Base-by-base conservation (phyloP, 257 asterid species). In the Gentiana dahurica region DNA sequence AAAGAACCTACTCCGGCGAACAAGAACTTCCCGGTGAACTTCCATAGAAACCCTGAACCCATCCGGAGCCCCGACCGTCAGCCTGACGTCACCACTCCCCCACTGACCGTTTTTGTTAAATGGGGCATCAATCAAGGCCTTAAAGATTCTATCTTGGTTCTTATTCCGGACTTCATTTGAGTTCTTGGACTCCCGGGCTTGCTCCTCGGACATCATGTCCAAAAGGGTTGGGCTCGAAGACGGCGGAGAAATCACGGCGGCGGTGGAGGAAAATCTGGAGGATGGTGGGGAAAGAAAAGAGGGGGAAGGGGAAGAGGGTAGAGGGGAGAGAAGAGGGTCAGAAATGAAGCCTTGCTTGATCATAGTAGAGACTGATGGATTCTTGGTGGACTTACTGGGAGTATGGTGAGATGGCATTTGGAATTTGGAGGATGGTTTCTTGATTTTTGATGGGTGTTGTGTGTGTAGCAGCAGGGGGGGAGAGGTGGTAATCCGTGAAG, bases 301-400 rank as follows among this genome's bases (percentile, higher is more conserved):
- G 8, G 45, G 45, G 8, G 1, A 8, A 4, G 4, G 45, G 8
- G 7, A 4, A 8, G 45, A 39, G 45, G 8, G 45, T 4, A 8
- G 8, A 39, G 2, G 87, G 33, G 91, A 76, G 73, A 81, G 81
- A 36, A 77, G 67, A 67, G 93, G 84, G 67, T 84, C 85, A 53
- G 95, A 76, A 32, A 84, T 77, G 84, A 84, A 84, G 49, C 95
- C 95, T 64, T 87, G 95, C 69, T 80, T 91, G 45, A 87, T 87
- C 96, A 91, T 91, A 1, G 92, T 57, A 60, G 98, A 87, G 5
- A 91, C 96, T 41, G 71, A 45, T 38, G 74, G 81, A 34, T 48
- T 77, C 72, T 61, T 72, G 77, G 57, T 68, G 72, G 71, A 55
- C 55, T 71, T 73, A 68, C 32, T 41, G 61, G 69, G 35, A 50